These are phyloP conservation scores for Exidia glandulosa DNA, from an alignment of 768 basidiomycete genomes.

Conservation along the genomic window DNA sequence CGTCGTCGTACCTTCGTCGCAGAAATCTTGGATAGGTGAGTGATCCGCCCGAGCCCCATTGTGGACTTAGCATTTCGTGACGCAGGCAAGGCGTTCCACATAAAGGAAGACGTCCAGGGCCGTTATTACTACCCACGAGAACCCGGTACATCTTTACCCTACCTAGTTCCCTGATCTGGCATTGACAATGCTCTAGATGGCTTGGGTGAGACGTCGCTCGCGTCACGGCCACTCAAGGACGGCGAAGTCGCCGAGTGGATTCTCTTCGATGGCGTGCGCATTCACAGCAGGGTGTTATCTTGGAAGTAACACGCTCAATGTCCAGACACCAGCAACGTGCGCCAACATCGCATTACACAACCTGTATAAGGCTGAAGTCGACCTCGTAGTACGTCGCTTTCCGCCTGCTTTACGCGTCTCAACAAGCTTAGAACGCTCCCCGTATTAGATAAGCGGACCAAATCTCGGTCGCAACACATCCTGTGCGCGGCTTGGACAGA, in stretches of 20 bases:
- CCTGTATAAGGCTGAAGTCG: conserved; percentile 71
- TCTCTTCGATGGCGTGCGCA: conserved; percentile 67
- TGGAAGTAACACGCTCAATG: background rate
- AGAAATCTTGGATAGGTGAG: conserved; percentile 83
- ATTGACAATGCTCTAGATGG: conserved; percentile 32
- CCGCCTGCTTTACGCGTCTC: conserved; percentile 7
- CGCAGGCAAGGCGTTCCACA: conserved; percentile 70
- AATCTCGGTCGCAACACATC: conserved; percentile 81
- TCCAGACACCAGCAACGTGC: conserved; percentile 82
- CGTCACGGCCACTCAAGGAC: conserved; percentile 55
- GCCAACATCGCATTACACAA: conserved; percentile 87
- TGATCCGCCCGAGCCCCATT: conserved; percentile 1
- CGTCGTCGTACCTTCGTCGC: conserved; percentile 68
- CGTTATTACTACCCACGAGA: conserved; percentile 65
- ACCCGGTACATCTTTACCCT: conserved; percentile 27
- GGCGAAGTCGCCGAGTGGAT: conserved; percentile 88
- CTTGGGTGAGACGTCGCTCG: conserved; percentile 51
- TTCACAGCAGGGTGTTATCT: background rate
- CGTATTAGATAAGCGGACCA: conserved; percentile 64
- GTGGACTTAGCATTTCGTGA: background rate
- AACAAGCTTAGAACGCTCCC: background rate
- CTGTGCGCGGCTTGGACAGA: conserved; percentile 28
- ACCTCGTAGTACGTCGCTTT: conserved; percentile 60
- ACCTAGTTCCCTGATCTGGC: background rate
- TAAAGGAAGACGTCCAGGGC: conserved; percentile 60